Evolutionary conservation across 2,329 filamentous ascomycete species (phyloP), one percentile per base, ranked within the genome.

Genomic region (Phyllosticta citriasiana): DNA sequence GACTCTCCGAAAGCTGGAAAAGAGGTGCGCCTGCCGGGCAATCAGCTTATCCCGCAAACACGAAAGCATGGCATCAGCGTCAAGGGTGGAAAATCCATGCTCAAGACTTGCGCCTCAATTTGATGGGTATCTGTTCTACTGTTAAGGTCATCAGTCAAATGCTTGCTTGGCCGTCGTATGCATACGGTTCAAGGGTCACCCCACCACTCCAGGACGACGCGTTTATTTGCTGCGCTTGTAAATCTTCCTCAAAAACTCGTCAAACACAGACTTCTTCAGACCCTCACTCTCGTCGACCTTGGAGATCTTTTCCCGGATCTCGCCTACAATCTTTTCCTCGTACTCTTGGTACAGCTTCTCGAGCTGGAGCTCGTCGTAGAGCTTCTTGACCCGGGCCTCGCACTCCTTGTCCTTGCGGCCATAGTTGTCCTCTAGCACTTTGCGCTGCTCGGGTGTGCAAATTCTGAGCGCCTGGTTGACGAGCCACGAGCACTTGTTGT

Each of bases 401-500:
- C 88, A 87, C 57, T 80, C 82, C 71, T 84, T 83, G 77, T 97
- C 87, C 82, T 97, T 99, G 73, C 86, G 86, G 67, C 94, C 94
- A 75, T 99, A 99, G 80, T 96, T 93, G 62, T 90, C 85, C 72
- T 97, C 91, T 57, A 99, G 86, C 50, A 95, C 76, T 77, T 88
- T 82, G 72, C 91, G 86, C 82, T 99, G 94, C 74, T 93, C 91
- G 1, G 90, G 86, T 2, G 83, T 92, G 66, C 84, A 88, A 64
- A 88, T 83, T 74, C 86, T 82, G 63, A 99, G 82, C 55, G 94
- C 94, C 78, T 96, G 88, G 83, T 99, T 99, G 77, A 99, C 84
- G 63, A 99, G 80, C 94, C 94, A 99, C 52, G 90, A 95, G 83
- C 94, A 99, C 84, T 99, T 99, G 84, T 99, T 99, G 80, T 99